These are phyloP conservation scores for Gossypium arboreum DNA, from an alignment of 345 rosid genomes.

Conservation along the genomic window DNA sequence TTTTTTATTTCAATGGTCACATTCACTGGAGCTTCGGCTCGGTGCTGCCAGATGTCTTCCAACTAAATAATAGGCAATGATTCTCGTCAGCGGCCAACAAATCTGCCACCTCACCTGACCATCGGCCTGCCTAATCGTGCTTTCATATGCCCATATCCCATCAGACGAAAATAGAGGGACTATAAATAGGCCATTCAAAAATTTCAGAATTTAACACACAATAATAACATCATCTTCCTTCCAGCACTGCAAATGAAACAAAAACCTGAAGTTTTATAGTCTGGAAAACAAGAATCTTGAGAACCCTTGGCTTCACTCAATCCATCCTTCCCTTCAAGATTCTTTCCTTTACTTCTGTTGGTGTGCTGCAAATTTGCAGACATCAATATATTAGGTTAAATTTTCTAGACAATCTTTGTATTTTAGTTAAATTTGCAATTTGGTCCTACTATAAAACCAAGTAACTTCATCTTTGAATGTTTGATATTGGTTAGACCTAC, in stretches of 20 bases:
- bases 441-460: not conserved
- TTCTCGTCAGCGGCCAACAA: too few species aligned
- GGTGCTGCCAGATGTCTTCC: too few species aligned
- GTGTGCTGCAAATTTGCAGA: conserved; percentile 53
- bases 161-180: too few species aligned
- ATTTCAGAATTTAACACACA: too few species aligned
- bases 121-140: too few species aligned
- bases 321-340: conserved; percentile 99
- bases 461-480: not conserved
- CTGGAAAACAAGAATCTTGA: not conserved
- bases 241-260: not conserved
- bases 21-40: too few species aligned
- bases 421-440: not conserved
- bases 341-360: conserved; percentile 72
- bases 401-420: not conserved
- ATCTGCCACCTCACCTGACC: too few species aligned
- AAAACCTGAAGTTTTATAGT: not conserved
- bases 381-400: not conserved
- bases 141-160: too few species aligned
- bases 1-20: too few species aligned
- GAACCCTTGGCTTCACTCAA: conserved; percentile 27
- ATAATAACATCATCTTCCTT: too few species aligned
- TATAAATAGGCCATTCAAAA: too few species aligned
- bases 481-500: not conserved
- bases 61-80: too few species aligned